Evolutionary conservation across 1,139 yeast species (phyloP), one percentile per base, ranked within the genome.

Genomic region (Wickerhamiella infanticola): DNA sequence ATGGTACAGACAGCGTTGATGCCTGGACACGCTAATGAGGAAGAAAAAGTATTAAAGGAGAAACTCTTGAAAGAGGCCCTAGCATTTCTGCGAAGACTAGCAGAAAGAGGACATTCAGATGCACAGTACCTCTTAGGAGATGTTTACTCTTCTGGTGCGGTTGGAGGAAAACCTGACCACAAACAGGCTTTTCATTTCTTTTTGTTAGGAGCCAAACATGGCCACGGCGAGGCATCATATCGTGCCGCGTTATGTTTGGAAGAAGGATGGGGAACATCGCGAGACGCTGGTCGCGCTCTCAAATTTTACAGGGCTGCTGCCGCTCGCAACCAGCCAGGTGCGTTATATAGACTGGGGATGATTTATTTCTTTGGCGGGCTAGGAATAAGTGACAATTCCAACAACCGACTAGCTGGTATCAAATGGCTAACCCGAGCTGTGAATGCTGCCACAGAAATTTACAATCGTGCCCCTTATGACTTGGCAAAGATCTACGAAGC

Each of bases 401-500:
- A 73, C 49, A 79, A 84, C 26, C 82, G 86, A 56, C 84, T 81
- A 58, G 77, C 77, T 58, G 98, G 97, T 45, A 80, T 90, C 52
- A 84, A 86, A 61, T 90, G 98, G 98, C 68, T 90, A 48, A 75
- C 84, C 38, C 74, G 96, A 50, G 56, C 58, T 0, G 74, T 84
- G 24, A 84, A 83, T 44, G 76, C 75, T 42, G 95, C 96, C 7
- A 82, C 76, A 50, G 94, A 83, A 58, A 68, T 83, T 42, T 84
- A 83, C 45, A 82, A 88, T 41, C 94, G 88, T 26, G 97, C 96
- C 0, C 97, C 97, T 0, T 88, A 75, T 60, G 97, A 90, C 63
- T 69, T 90, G 51, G 97, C 86, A 8, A 79, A 81, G 59, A 82
- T 90, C 47, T 81, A 84, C 60, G 82, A 80, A 56, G 67, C 73